phyloP scores from a whole-genome alignment of 2,329 filamentous ascomycete genomes.

The Aspergillus fructus region DNA sequence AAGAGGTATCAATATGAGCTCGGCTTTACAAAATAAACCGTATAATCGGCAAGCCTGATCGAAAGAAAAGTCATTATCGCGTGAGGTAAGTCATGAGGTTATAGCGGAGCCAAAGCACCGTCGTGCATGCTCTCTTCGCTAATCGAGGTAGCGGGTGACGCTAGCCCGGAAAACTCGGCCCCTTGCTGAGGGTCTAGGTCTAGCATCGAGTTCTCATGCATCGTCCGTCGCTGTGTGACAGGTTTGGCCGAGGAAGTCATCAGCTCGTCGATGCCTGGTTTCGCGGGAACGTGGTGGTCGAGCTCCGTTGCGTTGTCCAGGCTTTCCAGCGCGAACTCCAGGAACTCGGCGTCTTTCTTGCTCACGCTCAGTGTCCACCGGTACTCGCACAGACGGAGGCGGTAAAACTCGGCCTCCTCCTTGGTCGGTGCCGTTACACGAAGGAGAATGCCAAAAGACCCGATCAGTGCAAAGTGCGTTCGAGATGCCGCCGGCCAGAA shows the following conservation, averaged over 20 bases:
- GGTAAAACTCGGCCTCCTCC: constrained; percentile 92
- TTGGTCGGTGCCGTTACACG: constrained; percentile 84
- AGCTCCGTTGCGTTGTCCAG: constrained; percentile 70
- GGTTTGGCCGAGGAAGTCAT: constrained; percentile 34
- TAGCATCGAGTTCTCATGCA: constrained; percentile 27
- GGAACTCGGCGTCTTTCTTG: constrained; percentile 62
- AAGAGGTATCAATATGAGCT: constrained; percentile 14
- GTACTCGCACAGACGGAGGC: constrained; percentile 80
- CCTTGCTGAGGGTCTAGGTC: constrained; percentile 23
- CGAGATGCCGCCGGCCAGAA: constrained; percentile 68
- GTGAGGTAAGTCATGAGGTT: constrained; percentile 4
- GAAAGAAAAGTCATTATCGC: constrained; percentile 13
- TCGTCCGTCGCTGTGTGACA: constrained; percentile 17
- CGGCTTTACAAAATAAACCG: background rate
- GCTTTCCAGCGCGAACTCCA: constrained; percentile 71
- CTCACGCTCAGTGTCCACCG: constrained; percentile 90
- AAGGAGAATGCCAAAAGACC: constrained; percentile 85
- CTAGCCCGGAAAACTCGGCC: constrained; percentile 37
- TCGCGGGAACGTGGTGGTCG: constrained; percentile 68
- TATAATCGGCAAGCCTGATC: background rate
- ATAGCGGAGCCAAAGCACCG: constrained; percentile 11
- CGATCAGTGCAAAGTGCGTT: constrained; percentile 86
- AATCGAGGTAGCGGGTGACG: constrained; percentile 37
- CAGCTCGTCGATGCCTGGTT: constrained; percentile 58
- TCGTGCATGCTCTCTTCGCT: constrained; percentile 34